Evolutionary conservation across 306 rosid genomes (phyloP), one percentile per base, ranked within the genome.

Genomic region (Pterocarpus macrocarpus): DNA sequence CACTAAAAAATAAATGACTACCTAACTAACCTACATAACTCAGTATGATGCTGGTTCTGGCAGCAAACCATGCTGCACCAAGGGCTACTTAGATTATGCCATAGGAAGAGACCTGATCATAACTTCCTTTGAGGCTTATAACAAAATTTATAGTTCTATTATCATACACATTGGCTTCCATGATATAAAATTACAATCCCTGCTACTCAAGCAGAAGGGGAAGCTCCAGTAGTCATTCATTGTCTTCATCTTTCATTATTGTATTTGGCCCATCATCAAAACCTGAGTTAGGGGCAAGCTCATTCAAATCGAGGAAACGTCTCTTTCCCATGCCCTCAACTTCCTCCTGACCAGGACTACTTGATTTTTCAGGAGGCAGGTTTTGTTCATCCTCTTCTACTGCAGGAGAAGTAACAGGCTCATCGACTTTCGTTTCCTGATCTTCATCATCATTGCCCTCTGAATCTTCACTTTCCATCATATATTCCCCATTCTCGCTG

Each of bases 261-360:
- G 90, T 75, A 86, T 80, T 87, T 45, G 90, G 93, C 80, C 90
- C 97, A 65, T 96, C 97, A 2, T 96, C 97, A 28, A 96, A 91
- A 84, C 98, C 95, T 47, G 99, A 89, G 74, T 89, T 92, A 17
- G 99, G 97, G 70, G 99, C 99, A 81, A 91, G 94, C 88, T 96
- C 97, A 52, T 96, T 96, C 83, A 95, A 88, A 84, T 96, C 99
- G 16, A 96, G 99, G 87, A 93, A 93, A 58, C 90, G 94, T 77
- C 94, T 89, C 76, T 91, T 90, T 77, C 64, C 84, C 15, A 89
- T 61, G 71, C 94, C 92, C 76, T 92, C 97, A 6, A 82, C 86
- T 89, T 92, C 97, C 41, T 90, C 97, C 77, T 86, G 91, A 49
- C 85, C 94, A 39, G 91, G 95, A 86, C 92, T 89, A 78, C 50